Evolutionary conservation across 2,329 filamentous ascomycete species (phyloP).

Genomic region (Tolypocladium amazonense): DNA sequence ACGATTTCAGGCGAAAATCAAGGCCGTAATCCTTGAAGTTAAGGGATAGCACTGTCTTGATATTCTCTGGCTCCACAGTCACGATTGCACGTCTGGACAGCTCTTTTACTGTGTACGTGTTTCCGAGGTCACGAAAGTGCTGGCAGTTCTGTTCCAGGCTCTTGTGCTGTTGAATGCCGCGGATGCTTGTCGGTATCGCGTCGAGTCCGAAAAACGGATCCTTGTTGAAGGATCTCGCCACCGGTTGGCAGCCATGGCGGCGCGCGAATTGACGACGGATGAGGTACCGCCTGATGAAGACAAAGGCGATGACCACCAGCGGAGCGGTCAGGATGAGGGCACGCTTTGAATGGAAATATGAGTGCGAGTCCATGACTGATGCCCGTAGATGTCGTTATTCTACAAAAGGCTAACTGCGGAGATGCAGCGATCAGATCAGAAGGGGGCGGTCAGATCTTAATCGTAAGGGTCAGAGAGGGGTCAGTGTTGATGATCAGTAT

Average conservation of each 20-base stretch:
- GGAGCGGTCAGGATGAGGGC: neutral
- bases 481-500: neutral
- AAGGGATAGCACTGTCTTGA: conserved; percentile 37
- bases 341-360: neutral
- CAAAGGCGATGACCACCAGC: neutral
- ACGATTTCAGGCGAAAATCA: conserved; percentile 8
- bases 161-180: neutral
- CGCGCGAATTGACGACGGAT: neutral
- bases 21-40: conserved; percentile 35
- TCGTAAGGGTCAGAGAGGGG: neutral
- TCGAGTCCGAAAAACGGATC: neutral
- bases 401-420: neutral
- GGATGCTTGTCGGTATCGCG: neutral
- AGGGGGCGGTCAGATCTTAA: neutral
- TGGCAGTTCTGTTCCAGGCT: neutral
- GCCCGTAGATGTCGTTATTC: neutral
- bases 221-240: neutral
- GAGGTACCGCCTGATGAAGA: neutral
- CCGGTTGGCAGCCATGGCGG: neutral
- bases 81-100: neutral
- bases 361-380: neutral
- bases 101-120: neutral
- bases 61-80: conserved; percentile 33
- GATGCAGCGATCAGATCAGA: neutral
- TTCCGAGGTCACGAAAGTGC: neutral